phyloP scores from a whole-genome alignment of 371 early-diverging fungal genomes.

The Smittium culicis region DNA sequence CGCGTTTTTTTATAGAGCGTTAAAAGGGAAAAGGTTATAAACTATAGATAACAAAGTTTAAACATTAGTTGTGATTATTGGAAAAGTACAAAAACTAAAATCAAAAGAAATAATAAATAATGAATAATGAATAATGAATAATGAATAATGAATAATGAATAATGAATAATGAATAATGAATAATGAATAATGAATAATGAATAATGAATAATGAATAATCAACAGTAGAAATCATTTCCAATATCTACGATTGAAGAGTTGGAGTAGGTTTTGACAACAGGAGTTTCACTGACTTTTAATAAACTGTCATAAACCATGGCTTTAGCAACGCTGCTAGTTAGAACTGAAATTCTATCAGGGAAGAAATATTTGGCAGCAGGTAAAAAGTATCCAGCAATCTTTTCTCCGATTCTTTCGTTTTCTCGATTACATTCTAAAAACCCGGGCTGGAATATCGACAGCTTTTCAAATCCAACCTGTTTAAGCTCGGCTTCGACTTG shows the following conservation, averaged over 20 bases:
- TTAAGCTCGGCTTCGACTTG: constrained; percentile 49
- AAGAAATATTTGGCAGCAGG: constrained; percentile 13
- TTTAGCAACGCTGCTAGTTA: constrained; percentile 17
- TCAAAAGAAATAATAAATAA: too few relatives aligned
- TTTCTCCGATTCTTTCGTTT: constrained; percentile 18
- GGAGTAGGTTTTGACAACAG: constrained; percentile 12
- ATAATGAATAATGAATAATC: too few relatives aligned
- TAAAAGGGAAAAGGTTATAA: too few relatives aligned
- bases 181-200: too few relatives aligned
- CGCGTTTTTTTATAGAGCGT: too few relatives aligned
- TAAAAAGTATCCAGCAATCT: constrained; percentile 5
- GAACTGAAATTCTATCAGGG: constrained; percentile 13
- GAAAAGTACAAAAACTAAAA: too few relatives aligned
- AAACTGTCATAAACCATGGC: constrained; percentile 22
- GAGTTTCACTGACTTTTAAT: constrained; percentile 14
- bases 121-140: too few relatives aligned
- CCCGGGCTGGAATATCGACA: constrained; percentile 50
- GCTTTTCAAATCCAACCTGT: constrained; percentile 44
- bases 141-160: too few relatives aligned
- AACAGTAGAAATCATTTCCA: neutral
- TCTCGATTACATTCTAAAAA: constrained; percentile 34
- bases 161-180: too few relatives aligned
- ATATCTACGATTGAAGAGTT: constrained; percentile 8
- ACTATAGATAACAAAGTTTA: too few relatives aligned
- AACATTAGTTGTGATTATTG: too few relatives aligned